Conservation (phyloP, 148 eudicot species). For the Chenopodium album region DNA sequence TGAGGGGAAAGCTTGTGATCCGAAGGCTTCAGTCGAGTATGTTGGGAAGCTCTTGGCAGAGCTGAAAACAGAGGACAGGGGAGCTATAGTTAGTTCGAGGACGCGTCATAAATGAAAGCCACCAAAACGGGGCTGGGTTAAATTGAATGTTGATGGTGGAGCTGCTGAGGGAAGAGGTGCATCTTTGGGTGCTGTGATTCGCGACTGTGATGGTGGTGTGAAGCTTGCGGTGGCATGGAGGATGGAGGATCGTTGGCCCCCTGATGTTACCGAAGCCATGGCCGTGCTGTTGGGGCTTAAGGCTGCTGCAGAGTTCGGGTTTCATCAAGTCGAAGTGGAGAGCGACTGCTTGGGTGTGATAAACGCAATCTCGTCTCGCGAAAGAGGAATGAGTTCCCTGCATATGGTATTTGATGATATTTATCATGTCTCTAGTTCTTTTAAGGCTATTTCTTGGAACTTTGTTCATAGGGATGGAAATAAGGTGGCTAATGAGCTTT, state of each 20-base stretch:
- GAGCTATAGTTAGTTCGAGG: background rate
- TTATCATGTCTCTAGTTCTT: background rate
- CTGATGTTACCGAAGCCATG: background rate
- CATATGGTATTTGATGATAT: background rate
- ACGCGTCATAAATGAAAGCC: background rate
- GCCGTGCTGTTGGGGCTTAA: background rate
- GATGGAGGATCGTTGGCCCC: background rate
- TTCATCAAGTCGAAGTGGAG: background rate
- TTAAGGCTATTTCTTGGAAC: background rate
- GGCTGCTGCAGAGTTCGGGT: background rate
- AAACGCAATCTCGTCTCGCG: background rate
- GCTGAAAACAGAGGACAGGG: background rate
- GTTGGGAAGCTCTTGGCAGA: background rate
- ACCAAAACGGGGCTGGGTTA: background rate
- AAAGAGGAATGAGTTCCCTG: background rate
- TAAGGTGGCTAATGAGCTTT: background rate
- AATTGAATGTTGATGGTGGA: background rate
- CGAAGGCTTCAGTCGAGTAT: background rate
- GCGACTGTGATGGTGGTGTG: background rate
- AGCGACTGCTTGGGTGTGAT: background rate
- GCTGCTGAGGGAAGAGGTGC: background rate
- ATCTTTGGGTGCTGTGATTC: background rate
- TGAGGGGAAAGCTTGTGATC: background rate
- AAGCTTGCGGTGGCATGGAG: background rate
- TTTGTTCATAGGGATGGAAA: background rate